Evolutionary conservation across 2,329 filamentous ascomycete species (phyloP).

Genomic region (Keithomyces neogunnii): DNA sequence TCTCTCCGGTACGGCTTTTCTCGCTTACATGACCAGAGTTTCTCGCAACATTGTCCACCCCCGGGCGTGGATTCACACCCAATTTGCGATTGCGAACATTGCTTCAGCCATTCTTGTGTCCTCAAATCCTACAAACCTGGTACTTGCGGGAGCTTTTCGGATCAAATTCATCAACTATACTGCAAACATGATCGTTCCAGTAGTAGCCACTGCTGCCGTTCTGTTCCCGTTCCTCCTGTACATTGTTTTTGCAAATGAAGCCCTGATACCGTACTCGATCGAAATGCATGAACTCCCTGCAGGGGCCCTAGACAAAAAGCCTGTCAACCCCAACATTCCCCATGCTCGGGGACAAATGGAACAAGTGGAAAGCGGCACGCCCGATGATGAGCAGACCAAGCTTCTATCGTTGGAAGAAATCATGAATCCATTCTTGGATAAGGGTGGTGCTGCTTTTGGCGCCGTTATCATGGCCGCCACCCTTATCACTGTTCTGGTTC

Average conservation of each 20-base stretch:
- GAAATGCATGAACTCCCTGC: conserved; percentile 59
- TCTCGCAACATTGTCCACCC: conserved; percentile 65
- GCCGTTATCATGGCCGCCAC: conserved; percentile 58
- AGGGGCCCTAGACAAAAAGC: conserved; percentile 43
- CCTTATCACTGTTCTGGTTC: conserved; percentile 53
- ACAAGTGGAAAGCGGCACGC: conserved; percentile 36
- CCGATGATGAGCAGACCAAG: conserved; percentile 42
- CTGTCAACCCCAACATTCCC: conserved; percentile 67
- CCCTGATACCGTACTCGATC: conserved; percentile 57
- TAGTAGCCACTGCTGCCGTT: conserved; percentile 57
- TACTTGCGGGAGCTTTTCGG: conserved; percentile 62
- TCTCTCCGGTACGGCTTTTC: conserved; percentile 63
- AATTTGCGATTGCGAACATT: conserved; percentile 66
- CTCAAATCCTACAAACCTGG: conserved; percentile 69
- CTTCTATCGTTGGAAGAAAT: conserved; percentile 60
- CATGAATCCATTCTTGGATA: conserved; percentile 67
- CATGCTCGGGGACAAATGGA: conserved; percentile 47
- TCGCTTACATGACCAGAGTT: conserved; percentile 69
- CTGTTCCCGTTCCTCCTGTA: conserved; percentile 64
- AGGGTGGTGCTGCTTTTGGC: conserved; percentile 54
- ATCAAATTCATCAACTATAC: conserved; percentile 68
- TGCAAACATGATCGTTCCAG: conserved; percentile 69
- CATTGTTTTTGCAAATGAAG: conserved; percentile 56
- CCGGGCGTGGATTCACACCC: conserved; percentile 63
- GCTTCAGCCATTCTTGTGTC: conserved; percentile 69